Percentiles rank a stretch among this genome's conserved stretches.
phyloP scores from a whole-genome alignment of 2,329 filamentous ascomycete genomes.

The Fusarium lyarnte region DNA sequence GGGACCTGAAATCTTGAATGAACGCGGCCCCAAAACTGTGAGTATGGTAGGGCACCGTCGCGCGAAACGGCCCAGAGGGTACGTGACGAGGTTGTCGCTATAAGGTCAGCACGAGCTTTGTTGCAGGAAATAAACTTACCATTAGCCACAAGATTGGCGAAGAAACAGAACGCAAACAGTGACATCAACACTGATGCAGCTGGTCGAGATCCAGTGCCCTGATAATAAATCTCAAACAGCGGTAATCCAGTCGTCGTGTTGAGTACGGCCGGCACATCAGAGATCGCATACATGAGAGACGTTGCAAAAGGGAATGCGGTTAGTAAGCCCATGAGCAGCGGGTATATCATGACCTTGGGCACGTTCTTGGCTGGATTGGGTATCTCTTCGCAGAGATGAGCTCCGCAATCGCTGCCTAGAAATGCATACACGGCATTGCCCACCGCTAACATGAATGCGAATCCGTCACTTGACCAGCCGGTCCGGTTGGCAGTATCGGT shows the following conservation, averaged over 20 bases:
- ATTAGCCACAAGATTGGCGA: conserved; percentile 30
- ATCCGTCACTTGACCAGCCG: conserved; percentile 26
- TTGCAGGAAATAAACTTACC: fast-evolving
- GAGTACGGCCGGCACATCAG: conserved; percentile 27
- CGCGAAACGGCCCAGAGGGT: conserved; percentile 39
- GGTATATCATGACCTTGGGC: conserved; percentile 35
- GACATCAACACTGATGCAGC: conserved; percentile 31
- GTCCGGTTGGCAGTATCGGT: conserved; percentile 19
- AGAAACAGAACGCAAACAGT: conserved; percentile 36
- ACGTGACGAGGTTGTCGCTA: conserved; percentile 34
- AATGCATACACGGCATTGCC: conserved; percentile 33
- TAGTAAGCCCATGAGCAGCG: conserved; percentile 30
- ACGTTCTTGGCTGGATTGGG: conserved; percentile 39
- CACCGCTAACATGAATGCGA: conserved; percentile 24
- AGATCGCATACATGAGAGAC: conserved; percentile 25
- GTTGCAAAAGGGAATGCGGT: conserved; percentile 36
- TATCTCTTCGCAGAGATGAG: conserved; percentile 40
- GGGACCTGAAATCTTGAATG: conserved; percentile 39
- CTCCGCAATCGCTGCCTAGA: conserved; percentile 35
- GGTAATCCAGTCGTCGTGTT: conserved; percentile 24
- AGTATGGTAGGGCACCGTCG: conserved; percentile 41
- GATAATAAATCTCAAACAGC: conserved; percentile 35
- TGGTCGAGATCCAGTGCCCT: conserved; percentile 24
- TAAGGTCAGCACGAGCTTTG: fast-evolving
- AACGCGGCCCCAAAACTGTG: conserved; percentile 36